These are phyloP conservation scores for Spongispora temasekensis DNA, from an alignment of 1,284 basidiomycete species.

Conservation along the genomic window DNA sequence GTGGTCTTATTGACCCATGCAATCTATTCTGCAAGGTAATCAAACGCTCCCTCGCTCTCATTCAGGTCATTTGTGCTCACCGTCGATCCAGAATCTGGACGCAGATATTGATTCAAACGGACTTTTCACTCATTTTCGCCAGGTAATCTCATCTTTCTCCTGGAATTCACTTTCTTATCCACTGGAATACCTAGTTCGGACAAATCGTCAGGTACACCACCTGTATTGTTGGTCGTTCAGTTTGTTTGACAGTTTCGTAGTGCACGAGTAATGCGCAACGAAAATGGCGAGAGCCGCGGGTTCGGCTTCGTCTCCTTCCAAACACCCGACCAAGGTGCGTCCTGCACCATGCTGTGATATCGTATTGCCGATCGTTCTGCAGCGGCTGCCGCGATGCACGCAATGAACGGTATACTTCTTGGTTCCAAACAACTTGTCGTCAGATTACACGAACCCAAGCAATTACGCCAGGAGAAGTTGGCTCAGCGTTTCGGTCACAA, in stretches of 20 bases:
- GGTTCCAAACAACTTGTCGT: conserved; percentile 82
- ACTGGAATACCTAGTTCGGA: conserved; percentile 57
- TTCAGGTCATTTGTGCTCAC: conserved; percentile 9
- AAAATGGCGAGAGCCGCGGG: conserved; percentile 79
- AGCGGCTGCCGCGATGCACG: conserved; percentile 73
- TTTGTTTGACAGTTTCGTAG: conserved; percentile 41
- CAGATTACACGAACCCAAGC: conserved; percentile 87
- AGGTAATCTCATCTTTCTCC: conserved; percentile 47
- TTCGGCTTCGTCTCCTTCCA: conserved; percentile 96
- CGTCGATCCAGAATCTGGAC: conserved; percentile 70
- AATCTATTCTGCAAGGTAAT: conserved; percentile 86
- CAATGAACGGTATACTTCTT: conserved; percentile 75
- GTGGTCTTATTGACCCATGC: conserved; percentile 88
- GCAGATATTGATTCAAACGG: conserved; percentile 82
- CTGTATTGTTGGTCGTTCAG: not conserved
- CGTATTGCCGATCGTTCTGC: conserved; percentile 4
- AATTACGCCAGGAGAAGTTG: conserved; percentile 84
- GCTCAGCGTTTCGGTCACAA: conserved; percentile 76
- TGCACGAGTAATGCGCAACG: conserved; percentile 92
- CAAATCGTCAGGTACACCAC: conserved; percentile 75
- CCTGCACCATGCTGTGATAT: not conserved
- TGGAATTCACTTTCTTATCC: conserved; percentile 13
- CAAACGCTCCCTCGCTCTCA: not conserved
- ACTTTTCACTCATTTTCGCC: conserved; percentile 78
- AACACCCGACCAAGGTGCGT: conserved; percentile 77